These are phyloP conservation scores for Colletotrichum noveboracense DNA, from an alignment of 2,329 filamentous ascomycete genomes.

Conservation along the genomic window DNA sequence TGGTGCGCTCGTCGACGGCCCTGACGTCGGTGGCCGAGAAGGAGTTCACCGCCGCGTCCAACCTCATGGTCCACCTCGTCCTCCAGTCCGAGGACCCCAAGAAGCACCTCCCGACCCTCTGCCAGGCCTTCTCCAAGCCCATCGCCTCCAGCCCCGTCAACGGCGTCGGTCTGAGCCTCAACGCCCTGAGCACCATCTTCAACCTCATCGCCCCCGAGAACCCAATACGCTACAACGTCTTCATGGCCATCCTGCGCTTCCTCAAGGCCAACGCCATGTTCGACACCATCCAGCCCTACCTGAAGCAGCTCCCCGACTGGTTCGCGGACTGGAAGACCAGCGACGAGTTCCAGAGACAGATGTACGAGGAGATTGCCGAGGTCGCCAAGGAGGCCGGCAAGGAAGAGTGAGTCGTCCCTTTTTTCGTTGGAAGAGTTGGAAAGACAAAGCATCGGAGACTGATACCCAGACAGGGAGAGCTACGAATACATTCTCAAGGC, in stretches of 20 bases:
- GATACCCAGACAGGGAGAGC: constrained; percentile 48
- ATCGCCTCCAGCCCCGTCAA: constrained; percentile 86
- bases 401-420: constrained; percentile 64
- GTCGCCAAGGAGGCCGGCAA: constrained; percentile 81
- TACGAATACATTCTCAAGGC: constrained; percentile 73
- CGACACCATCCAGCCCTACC: constrained; percentile 81
- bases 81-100: constrained; percentile 84
- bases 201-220: constrained; percentile 83
- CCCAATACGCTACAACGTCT: constrained; percentile 86
- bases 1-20: constrained; percentile 78
- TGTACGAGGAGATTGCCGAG: constrained; percentile 84
- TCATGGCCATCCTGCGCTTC: constrained; percentile 86
- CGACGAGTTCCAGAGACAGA: constrained; percentile 81
- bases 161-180: constrained; percentile 84
- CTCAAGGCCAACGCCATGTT: constrained; percentile 78
- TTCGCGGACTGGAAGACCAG: constrained; percentile 82
- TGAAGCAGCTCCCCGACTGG: constrained; percentile 85
- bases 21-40: constrained; percentile 91
- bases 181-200: constrained; percentile 93
- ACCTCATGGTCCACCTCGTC: constrained; percentile 93
- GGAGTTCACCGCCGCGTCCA: constrained; percentile 95
- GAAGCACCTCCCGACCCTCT: constrained; percentile 86
- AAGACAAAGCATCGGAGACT: neutral
- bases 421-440: too few species aligned
- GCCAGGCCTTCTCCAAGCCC: constrained; percentile 87